phyloP scores from a whole-genome alignment of 257 asterid genomes.

The Nicotiana paniculata region DNA sequence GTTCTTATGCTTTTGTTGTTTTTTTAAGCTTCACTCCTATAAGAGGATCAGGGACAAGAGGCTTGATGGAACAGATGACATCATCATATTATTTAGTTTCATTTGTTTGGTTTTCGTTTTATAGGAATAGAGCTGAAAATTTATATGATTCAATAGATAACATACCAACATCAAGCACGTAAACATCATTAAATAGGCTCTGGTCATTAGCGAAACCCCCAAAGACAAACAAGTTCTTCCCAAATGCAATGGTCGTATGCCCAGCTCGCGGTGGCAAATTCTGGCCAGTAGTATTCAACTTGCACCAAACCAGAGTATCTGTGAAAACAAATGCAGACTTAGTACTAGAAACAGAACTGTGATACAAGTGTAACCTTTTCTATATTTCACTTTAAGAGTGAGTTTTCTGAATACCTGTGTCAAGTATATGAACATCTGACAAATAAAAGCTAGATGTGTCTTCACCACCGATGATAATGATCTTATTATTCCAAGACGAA shows the following conservation, averaged over 20 bases:
- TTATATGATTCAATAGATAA: not conserved
- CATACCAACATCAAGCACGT: slow-evolving; percentile 89
- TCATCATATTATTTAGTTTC: not conserved
- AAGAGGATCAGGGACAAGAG: not conserved
- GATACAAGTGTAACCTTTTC: slow-evolving; percentile 10
- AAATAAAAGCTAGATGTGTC: slow-evolving; percentile 70
- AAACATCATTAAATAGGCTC: slow-evolving; percentile 74
- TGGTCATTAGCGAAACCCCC: slow-evolving; percentile 96
- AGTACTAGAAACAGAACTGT: slow-evolving; percentile 7
- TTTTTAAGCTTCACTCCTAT: not conserved
- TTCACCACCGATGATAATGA: slow-evolving; percentile 94
- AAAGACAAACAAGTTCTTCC: slow-evolving; percentile 72
- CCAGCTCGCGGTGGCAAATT: slow-evolving; percentile 94
- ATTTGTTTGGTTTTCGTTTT: not conserved
- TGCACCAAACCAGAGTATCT: slow-evolving; percentile 94
- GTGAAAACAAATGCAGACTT: slow-evolving; percentile 19
- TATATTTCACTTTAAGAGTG: slow-evolving; percentile 5
- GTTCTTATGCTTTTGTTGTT: not conserved
- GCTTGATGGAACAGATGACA: not conserved
- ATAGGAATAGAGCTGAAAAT: not conserved
- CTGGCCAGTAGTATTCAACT: slow-evolving; percentile 82
- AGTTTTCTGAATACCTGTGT: slow-evolving; percentile 55
- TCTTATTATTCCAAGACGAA: slow-evolving; percentile 88
- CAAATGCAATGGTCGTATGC: slow-evolving; percentile 79
- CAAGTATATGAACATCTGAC: slow-evolving; percentile 92